Conservation (phyloP, 768 basidiomycete species). For the Tylopilus intermedius region DNA sequence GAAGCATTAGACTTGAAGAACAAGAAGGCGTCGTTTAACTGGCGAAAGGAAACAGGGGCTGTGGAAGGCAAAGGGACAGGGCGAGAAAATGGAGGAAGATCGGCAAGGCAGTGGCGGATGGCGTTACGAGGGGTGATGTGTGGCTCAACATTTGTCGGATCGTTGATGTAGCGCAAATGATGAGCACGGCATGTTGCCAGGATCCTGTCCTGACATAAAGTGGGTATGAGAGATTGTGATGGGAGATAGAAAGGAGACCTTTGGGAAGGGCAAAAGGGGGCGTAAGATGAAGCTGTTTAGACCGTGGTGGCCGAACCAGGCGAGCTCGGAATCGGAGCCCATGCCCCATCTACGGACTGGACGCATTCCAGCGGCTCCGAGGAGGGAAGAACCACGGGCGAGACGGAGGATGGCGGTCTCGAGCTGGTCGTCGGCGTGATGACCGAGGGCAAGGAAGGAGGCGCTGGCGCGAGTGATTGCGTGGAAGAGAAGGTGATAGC, state of each 20-base stretch:
- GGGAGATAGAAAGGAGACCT: conserved; percentile 41
- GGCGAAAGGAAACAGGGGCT: conserved; percentile 31
- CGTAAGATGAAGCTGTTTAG: conserved; percentile 68
- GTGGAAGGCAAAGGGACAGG: conserved; percentile 22
- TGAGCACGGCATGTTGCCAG: conserved; percentile 70
- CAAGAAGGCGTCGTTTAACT: conserved; percentile 30
- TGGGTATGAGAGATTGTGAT: background rate
- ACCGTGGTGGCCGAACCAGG: conserved; percentile 48
- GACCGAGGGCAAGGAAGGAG: conserved; percentile 56
- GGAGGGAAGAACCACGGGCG: conserved; percentile 47
- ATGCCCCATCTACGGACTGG: conserved; percentile 72
- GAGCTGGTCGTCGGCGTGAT: conserved; percentile 81
- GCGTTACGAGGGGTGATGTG: conserved; percentile 67
- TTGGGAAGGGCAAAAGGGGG: conserved; percentile 61
- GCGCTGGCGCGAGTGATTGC: conserved; percentile 38
- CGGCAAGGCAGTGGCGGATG: conserved; percentile 47
- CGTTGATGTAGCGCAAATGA: conserved; percentile 55
- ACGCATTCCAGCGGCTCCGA: conserved; percentile 67
- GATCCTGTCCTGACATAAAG: conserved; percentile 59
- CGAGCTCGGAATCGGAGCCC: conserved; percentile 42
- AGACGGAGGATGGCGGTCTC: conserved; percentile 76
- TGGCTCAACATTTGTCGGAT: conserved; percentile 73
- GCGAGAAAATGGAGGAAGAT: conserved; percentile 13
- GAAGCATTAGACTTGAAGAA: conserved; percentile 31
- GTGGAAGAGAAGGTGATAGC: conserved; percentile 50